Conservation (phyloP, 306 rosid species). For the Dalbergia cochinchinensis region DNA sequence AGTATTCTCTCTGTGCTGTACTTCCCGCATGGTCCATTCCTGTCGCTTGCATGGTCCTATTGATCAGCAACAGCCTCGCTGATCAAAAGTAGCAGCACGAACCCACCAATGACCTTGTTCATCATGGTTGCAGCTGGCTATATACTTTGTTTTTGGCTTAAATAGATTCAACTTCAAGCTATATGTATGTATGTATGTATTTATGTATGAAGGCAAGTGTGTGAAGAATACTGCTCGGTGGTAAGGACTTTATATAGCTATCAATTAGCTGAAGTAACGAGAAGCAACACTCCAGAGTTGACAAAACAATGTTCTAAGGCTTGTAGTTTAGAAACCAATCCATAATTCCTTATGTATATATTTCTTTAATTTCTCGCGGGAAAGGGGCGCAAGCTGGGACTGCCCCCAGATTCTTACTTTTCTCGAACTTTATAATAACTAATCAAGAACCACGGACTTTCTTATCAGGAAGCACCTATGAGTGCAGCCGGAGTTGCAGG, state of each 20-base stretch:
- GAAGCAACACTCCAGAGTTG: not conserved
- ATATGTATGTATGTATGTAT: not conserved
- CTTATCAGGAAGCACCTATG: too few relatives aligned
- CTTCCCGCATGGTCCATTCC: not conserved
- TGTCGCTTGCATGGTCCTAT: not conserved
- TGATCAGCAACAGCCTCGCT: not conserved
- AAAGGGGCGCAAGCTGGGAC: too few relatives aligned
- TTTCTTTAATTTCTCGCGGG: too few relatives aligned
- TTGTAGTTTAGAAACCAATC: not conserved
- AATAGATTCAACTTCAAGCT: too few relatives aligned
- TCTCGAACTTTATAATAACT: too few relatives aligned
- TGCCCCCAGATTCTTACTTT: not conserved
- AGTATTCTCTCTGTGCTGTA: conserved; percentile 12
- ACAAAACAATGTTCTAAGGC: not conserved
- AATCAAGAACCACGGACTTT: too few relatives aligned
- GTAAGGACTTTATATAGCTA: not conserved
- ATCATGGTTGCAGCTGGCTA: not conserved
- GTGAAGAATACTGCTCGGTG: not conserved
- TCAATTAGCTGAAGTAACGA: too few relatives aligned
- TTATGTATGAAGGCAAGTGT: not conserved
- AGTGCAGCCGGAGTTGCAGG: too few relatives aligned
- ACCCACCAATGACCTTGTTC: not conserved
- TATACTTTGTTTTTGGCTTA: too few relatives aligned
- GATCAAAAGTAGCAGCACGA: not conserved
- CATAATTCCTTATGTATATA: too few relatives aligned